Base-by-base conservation (phyloP, 1,139 yeast species). In the Geotrichum restrictum region DNA sequence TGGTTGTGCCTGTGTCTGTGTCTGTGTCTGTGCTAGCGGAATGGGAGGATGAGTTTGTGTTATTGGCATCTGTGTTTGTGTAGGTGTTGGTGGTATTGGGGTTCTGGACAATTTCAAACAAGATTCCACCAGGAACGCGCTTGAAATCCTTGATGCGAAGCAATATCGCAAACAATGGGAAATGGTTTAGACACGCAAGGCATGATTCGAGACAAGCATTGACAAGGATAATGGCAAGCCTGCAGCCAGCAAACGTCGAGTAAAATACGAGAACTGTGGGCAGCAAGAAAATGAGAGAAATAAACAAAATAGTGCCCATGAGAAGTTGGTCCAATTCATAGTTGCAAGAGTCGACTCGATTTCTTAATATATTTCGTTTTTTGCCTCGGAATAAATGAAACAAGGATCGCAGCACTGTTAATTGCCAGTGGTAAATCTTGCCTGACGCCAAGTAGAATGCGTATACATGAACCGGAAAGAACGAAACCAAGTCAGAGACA, bases 261-360 rank as follows among this genome's bases (percentile, higher is more conserved):
- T 94, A 93, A 65, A 91, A 93, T 36, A 94, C 94, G 63, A 85
- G 69, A 3, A 88, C 85, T 0, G 99, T 93, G 1, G 98, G 98
- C 49, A 89, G 69, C 45, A 94, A 72, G 59, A 89, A 86, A 0
- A 85, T 70, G 56, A 88, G 72, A 16, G 91, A 80, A 57, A 94
- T 88, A 69, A 93, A 93, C 32, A 93, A 69, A 55, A 94, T 76
- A 0, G 96, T 93, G 0, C 98, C 98, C 66, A 93, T 72, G 50
- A 94, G 73, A 54, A 93, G 74, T 64, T 91, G 96, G 66, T 93
- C 97, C 36, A 91, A 73, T 55, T 87, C 93, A 66, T 87, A 91
- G 60, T 79, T 77, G 59, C 83, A 81, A n/a, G 86, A 81, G 67
- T 94, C 99, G 40, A 89, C 82, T 72, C 98, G 82, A 55, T 86